Conservation (phyloP, 2,329 filamentous ascomycete species). For the Botrytis elliptica region DNA sequence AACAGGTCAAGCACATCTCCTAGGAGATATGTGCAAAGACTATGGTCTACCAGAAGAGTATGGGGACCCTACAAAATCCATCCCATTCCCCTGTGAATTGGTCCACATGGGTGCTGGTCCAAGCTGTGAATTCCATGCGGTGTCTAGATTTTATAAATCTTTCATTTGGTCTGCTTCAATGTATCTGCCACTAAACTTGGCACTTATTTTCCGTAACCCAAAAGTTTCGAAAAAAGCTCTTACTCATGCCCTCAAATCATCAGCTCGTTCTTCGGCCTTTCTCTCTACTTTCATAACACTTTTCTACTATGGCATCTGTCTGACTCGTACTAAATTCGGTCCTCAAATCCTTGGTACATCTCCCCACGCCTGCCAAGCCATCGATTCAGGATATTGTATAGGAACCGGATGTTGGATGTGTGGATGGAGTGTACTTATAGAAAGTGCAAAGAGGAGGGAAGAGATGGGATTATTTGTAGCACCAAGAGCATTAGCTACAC, state of each 20-base stretch:
- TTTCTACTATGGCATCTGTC: conserved; percentile 84
- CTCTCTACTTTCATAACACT: conserved; percentile 73
- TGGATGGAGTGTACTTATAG: conserved; percentile 78
- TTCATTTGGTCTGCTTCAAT: conserved; percentile 74
- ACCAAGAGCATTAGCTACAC: conserved; percentile 71
- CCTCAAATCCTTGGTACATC: conserved; percentile 63
- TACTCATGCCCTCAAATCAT: conserved; percentile 44
- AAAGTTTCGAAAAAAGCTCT: conserved; percentile 48
- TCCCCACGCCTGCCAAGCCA: conserved; percentile 47
- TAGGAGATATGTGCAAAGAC: conserved; percentile 71
- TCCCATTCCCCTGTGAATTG: conserved; percentile 78
- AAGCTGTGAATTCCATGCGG: conserved; percentile 72
- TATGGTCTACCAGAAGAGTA: conserved; percentile 66
- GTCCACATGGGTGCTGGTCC: conserved; percentile 77
- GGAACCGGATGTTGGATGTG: conserved; percentile 70
- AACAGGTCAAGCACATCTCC: conserved; percentile 65
- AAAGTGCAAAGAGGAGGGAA: conserved; percentile 62
- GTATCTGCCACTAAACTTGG: conserved; percentile 71
- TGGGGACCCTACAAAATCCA: conserved; percentile 63
- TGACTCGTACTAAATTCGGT: conserved; percentile 70
- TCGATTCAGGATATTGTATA: conserved; percentile 67
- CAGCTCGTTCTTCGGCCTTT: conserved; percentile 72
- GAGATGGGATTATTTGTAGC: conserved; percentile 81
- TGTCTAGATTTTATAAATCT: conserved; percentile 64
- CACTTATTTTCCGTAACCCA: conserved; percentile 55